These are phyloP conservation scores for Lupinus albus DNA, from an alignment of 306 rosid genomes.

Conservation along the genomic window DNA sequence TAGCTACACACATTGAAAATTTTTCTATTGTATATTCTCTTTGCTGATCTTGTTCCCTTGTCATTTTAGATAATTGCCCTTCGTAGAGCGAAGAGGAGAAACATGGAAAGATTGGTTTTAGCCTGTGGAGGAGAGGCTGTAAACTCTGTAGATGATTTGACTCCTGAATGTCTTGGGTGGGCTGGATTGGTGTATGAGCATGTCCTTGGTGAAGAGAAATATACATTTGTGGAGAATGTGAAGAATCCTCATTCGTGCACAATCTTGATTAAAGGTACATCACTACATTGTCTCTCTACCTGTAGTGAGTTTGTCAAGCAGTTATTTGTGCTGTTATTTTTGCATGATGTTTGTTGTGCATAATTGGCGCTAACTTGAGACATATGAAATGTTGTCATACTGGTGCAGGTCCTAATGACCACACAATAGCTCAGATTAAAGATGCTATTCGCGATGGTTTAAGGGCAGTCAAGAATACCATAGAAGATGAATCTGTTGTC, in stretches of 20 bases:
- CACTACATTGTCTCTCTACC: not conserved
- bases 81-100: constrained; percentile 96
- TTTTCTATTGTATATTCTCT: not conserved
- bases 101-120: constrained; percentile 96
- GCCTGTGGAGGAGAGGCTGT: constrained; percentile 99
- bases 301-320: constrained; percentile 6
- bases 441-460: constrained; percentile 98
- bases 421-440: constrained; percentile 96
- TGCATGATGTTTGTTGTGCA: not conserved
- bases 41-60: constrained; percentile 22
- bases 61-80: constrained; percentile 80
- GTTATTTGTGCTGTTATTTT: constrained; percentile 13
- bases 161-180: constrained; percentile 95
- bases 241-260: constrained; percentile 95
- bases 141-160: constrained; percentile 87
- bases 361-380: constrained; percentile 13
- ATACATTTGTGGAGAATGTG: constrained; percentile 90
- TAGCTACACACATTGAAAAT: not conserved
- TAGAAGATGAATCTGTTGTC: constrained; percentile 91
- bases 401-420: constrained; percentile 93
- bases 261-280: constrained; percentile 86
- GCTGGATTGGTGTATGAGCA: constrained; percentile 98
- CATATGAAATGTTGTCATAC: constrained; percentile 35
- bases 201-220: constrained; percentile 94
- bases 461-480: constrained; percentile 94